Evolutionary conservation across 805 yeast genomes (phyloP), one percentile per base, ranked within the genome.

Genomic region (Kuraishia hungarica): DNA sequence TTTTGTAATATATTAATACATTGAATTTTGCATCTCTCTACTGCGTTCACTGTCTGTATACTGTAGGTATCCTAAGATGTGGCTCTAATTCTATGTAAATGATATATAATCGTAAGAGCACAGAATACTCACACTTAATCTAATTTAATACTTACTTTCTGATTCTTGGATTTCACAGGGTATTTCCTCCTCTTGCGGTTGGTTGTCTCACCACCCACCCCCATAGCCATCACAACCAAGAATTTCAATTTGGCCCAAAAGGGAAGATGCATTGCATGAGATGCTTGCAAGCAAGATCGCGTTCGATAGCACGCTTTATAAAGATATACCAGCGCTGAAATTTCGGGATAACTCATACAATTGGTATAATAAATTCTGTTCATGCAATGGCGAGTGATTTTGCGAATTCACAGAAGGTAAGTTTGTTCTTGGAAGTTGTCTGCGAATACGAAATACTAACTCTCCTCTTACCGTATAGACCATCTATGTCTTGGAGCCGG

Each of bases 341-440:
- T 7, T 13, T 13, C 5, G n/a, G n/a, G 11, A 15, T 13, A 35
- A 15, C 43, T 13, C n/a, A 17, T 10, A 35, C 15, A 35, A 8
- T 35, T 35, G 43, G 5, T 15, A 10, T 15, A 6, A 35, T 10
- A 28, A 28, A 28, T 15, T 13, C 8, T 10, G 4, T 15, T 35
- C n/a, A 15, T 2, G 43, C 8, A 35, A 35, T 35, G 43, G 43
- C 43, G 3, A 35, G 43, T 39, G 66, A 64, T 48, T 67, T 66
- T 52, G 54, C 61, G 52, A 64, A 65, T 54, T 63, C 71, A 4
- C 74, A 70, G 52, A 67, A 65, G 57, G 67, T 64, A 43, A 50
- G 59, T 51, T 15, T 2, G 8, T 8, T 10, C 13, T 39, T 51
- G 8, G 13, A 10, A 11, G 4, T 2, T 17, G 24, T 15, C 17